A percentile compares a stretch with the other conserved stretches of the same genome.
Evolutionary conservation across 2,329 filamentous ascomycete species (phyloP).

Genomic region (Xylaria sp.): DNA sequence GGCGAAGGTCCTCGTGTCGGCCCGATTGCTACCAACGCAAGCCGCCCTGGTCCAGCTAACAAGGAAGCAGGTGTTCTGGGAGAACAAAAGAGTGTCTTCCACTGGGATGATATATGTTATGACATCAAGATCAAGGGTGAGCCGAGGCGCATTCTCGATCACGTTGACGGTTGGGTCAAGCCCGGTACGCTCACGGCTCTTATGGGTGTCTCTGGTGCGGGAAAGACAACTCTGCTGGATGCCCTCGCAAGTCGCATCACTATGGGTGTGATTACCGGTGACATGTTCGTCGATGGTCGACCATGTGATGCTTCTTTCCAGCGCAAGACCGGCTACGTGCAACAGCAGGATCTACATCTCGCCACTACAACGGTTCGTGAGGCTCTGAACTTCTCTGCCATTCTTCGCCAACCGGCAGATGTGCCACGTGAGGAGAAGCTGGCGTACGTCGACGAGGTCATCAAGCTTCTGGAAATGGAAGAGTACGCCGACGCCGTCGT

Average conservation of each 20-base stretch:
- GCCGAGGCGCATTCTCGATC: slow-evolving; percentile 78
- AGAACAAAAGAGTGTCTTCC: slow-evolving; percentile 79
- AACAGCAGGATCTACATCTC: slow-evolving; percentile 91
- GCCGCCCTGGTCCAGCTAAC: slow-evolving; percentile 53
- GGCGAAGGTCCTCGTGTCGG: slow-evolving; percentile 63
- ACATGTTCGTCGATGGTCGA: slow-evolving; percentile 76
- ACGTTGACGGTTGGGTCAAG: slow-evolving; percentile 94
- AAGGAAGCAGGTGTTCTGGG: slow-evolving; percentile 58
- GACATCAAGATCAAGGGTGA: slow-evolving; percentile 82
- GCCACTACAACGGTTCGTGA: slow-evolving; percentile 88
- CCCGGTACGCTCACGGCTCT: slow-evolving; percentile 89
- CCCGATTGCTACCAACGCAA: slow-evolving; percentile 58
- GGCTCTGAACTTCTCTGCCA: slow-evolving; percentile 84
- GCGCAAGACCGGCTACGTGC: slow-evolving; percentile 90
- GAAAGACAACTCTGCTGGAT: slow-evolving; percentile 91
- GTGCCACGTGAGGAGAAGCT: slow-evolving; percentile 81
- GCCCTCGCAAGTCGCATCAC: slow-evolving; percentile 86
- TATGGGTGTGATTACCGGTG: slow-evolving; percentile 88
- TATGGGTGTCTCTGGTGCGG: slow-evolving; percentile 93
- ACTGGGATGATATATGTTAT: slow-evolving; percentile 86
- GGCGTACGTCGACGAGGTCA: slow-evolving; percentile 89
- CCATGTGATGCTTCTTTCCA: slow-evolving; percentile 85
- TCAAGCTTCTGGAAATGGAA: slow-evolving; percentile 90
- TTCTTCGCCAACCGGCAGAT: slow-evolving; percentile 83
- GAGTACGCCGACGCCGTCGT: slow-evolving; percentile 91